These are phyloP conservation scores for Cytospora leucostoma DNA, from an alignment of 2,329 filamentous ascomycete genomes.

Conservation along the genomic window DNA sequence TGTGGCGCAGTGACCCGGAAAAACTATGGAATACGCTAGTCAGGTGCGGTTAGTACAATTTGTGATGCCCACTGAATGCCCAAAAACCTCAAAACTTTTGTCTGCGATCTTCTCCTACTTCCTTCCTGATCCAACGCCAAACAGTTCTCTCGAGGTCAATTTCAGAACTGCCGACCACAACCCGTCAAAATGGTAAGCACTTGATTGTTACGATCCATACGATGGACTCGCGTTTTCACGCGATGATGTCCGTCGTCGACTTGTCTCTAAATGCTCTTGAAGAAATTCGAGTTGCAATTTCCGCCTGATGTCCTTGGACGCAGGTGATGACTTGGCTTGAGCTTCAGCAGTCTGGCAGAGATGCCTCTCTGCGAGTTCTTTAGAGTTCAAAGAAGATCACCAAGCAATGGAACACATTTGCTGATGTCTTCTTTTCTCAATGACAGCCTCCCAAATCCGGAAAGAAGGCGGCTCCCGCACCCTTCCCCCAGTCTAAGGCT, in stretches of 20 bases:
- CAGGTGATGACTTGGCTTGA: conserved; percentile 69
- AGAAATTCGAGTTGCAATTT: conserved; percentile 40
- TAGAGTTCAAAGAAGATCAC: conserved; percentile 89
- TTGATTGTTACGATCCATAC: conserved; percentile 39
- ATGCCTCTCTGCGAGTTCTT: conserved; percentile 67
- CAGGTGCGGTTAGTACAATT: not conserved
- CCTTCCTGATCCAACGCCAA: conserved; percentile 22
- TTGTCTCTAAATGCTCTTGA: conserved; percentile 31
- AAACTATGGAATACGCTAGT: not conserved
- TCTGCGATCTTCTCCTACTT: conserved; percentile 3
- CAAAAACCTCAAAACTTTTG: conserved; percentile 26
- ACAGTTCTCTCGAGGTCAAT: conserved; percentile 37
- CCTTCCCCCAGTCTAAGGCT: conserved; percentile 94
- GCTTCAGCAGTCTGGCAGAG: conserved; percentile 54
- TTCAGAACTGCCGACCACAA: conserved; percentile 50
- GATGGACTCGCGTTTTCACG: conserved; percentile 19
- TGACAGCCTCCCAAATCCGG: conserved; percentile 98
- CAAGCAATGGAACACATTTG: conserved; percentile 74
- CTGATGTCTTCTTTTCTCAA: conserved; percentile 99
- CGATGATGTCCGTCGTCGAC: conserved; percentile 22
- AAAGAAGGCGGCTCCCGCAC: conserved; percentile 97
- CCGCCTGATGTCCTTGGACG: conserved; percentile 47
- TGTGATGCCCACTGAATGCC: conserved; percentile 17
- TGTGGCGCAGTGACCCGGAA: conserved; percentile 1
- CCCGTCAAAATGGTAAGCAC: conserved; percentile 65